Base-by-base conservation (phyloP, 768 basidiomycete genomes). In the Clitopilus hobsonii region DNA sequence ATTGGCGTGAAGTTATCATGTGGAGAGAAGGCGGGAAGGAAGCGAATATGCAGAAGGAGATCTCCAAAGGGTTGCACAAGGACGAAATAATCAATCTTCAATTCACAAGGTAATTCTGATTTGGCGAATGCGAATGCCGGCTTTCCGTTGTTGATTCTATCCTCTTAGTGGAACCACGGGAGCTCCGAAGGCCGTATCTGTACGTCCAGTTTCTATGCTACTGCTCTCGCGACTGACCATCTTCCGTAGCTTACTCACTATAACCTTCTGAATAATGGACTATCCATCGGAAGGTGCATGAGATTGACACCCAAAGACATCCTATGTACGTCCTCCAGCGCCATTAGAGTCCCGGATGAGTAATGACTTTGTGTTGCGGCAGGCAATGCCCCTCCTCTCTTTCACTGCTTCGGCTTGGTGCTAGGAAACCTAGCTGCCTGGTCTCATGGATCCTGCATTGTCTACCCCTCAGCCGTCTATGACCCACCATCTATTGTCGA, bases 351-450 rank as follows among this genome's bases (percentile, higher is more conserved):
- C 10, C 22, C 48, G 8, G 5, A 30, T 57, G 36, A 23, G 52
- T 64, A 8, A 52, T 30, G n/a, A 13, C 38, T 41, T 10, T 24
- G 49, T 13, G 36, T 57, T 22, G 10, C 14, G 41, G 18, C 48
- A 91, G 89, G 88, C 76, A 92, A 93, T 58, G 84, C 84, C 1
- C 91, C 91, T 2, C 91, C 91, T 0, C 69, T 92, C 1, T 94
- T 92, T 66, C 91, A 94, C 66, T 93, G 91, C 65, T 92, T 92
- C 80, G 91, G 89, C 62, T 83, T 91, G 27, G 82, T 91, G n/a
- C 67, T 90, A 62, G 90, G 90, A 47, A 92, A 92, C 62, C 74
- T 92, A 23, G 86, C 89, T 0, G 80, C 85, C 0, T 93, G 89
- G 89, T 72, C 80, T 8, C 84, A 90, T 58, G 86, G 85, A 0